Percentiles rank a stretch among this genome's conserved stretches.
These are phyloP conservation scores for Scheffersomyces illinoinensis DNA, from an alignment of 1,139 yeast species.

Conservation along the genomic window DNA sequence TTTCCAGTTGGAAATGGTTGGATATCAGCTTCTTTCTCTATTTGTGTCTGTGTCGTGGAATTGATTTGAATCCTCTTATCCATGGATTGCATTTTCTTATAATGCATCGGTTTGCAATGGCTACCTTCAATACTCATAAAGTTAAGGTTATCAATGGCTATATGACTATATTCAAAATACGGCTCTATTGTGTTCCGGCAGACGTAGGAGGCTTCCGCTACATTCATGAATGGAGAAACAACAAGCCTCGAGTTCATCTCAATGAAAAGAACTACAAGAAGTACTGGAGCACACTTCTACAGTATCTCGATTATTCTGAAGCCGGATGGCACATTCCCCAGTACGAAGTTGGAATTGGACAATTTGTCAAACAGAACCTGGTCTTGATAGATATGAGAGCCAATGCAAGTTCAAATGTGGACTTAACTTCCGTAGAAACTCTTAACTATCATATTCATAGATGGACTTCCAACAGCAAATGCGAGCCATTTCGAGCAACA, in stretches of 20 bases:
- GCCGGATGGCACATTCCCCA: slow-evolving; percentile 14
- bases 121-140: slow-evolving; percentile 40
- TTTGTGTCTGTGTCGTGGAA: not conserved
- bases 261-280: slow-evolving; percentile 28
- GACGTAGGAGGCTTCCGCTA: slow-evolving; percentile 42
- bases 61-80: slow-evolving; percentile 20
- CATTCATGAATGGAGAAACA: slow-evolving; percentile 34
- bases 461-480: slow-evolving; percentile 22
- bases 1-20: slow-evolving; percentile 53
- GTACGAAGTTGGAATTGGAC: not conserved
- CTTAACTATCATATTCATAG: slow-evolving; percentile 33
- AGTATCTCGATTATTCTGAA: slow-evolving; percentile 39
- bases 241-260: slow-evolving; percentile 3
- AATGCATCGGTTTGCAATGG: slow-evolving; percentile 36
- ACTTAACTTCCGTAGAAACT: not conserved
- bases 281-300: slow-evolving; percentile 33
- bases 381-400: not conserved
- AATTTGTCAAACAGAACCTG: slow-evolving; percentile 6
- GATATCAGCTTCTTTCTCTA: slow-evolving; percentile 27
- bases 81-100: slow-evolving; percentile 42
- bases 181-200: slow-evolving; percentile 51
- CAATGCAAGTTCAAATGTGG: not conserved
- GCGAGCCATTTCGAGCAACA: not conserved
- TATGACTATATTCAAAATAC: slow-evolving; percentile 28
- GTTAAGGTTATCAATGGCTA: not conserved